phyloP scores from a whole-genome alignment of 495 filamentous ascomycete species.

The Tuber brumale region DNA sequence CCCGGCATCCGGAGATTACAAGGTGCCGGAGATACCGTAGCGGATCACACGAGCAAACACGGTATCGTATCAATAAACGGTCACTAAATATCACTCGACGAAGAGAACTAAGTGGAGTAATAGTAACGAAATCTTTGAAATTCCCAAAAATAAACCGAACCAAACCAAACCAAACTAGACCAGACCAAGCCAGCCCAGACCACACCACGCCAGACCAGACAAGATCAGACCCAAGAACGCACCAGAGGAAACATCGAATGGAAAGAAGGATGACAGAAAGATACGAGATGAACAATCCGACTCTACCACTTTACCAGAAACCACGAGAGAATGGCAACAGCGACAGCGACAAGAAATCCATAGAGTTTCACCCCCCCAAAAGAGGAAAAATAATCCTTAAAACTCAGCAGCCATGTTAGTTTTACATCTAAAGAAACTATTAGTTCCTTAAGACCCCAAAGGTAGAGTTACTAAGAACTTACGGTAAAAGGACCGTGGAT shows the following conservation, averaged over 20 bases:
- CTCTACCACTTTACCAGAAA: neutral
- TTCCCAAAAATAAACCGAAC: slow-evolving; percentile 1
- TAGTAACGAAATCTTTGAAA: neutral
- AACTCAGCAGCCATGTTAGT: neutral
- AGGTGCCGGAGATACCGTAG: too few species aligned
- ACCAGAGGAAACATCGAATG: neutral
- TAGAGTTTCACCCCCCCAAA: neutral
- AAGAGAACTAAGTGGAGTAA: neutral
- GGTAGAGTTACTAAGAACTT: neutral
- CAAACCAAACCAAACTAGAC: neutral
- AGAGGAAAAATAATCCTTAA: neutral
- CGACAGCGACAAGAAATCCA: neutral
- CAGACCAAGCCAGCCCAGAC: too few species aligned
- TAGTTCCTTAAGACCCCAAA: neutral
- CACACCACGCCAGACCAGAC: too few species aligned
- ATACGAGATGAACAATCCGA: neutral
- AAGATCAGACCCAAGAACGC: neutral
- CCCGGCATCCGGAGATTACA: too few species aligned
- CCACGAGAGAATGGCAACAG: neutral
- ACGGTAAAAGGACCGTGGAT: neutral
- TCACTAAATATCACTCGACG: neutral
- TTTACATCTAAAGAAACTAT: neutral
- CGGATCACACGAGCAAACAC: too few species aligned
- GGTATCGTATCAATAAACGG: too few species aligned
- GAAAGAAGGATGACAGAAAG: neutral